Percentiles rank a stretch among this genome's conserved stretches.
These are phyloP conservation scores for Stromatinia cepivora DNA, from an alignment of 2,329 filamentous ascomycete genomes.

Conservation along the genomic window DNA sequence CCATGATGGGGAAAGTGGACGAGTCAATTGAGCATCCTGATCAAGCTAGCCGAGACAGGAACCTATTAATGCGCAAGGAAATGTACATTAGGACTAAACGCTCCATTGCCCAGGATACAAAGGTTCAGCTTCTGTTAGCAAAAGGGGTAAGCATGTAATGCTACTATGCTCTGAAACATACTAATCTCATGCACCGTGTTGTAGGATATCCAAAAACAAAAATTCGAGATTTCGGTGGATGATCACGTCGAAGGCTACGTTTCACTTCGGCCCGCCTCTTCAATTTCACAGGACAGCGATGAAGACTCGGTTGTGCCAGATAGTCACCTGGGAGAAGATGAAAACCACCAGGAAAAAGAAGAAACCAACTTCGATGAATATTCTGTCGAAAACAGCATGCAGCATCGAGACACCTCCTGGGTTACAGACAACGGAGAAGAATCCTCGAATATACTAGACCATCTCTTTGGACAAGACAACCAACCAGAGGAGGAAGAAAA, in stretches of 20 bases:
- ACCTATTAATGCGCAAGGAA: neutral
- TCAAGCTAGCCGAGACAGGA: constrained; percentile 3
- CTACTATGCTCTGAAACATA: no score
- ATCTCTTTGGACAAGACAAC: neutral
- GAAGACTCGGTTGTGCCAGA: neutral
- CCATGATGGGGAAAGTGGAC: neutral
- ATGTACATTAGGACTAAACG: neutral
- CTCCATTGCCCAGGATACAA: neutral
- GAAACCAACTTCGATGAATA: neutral
- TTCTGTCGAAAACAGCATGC: neutral
- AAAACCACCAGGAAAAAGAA: neutral
- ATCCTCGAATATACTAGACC: neutral
- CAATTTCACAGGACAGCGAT: neutral
- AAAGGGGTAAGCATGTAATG: neutral
- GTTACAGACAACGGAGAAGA: neutral
- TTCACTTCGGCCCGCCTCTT: neutral
- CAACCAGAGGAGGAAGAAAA: neutral
- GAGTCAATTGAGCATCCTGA: neutral
- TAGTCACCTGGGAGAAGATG: neutral
- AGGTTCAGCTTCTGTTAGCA: neutral
- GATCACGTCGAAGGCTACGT: neutral
- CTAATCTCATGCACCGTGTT: neutral
- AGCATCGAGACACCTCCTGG: neutral
- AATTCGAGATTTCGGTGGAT: neutral
- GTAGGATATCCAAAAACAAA: constrained; percentile 4